Percentiles rank a stretch among this genome's conserved stretches.
These are phyloP conservation scores for Tetrapisispora phaffii DNA, from an alignment of 805 yeast genomes.

Conservation along the genomic window DNA sequence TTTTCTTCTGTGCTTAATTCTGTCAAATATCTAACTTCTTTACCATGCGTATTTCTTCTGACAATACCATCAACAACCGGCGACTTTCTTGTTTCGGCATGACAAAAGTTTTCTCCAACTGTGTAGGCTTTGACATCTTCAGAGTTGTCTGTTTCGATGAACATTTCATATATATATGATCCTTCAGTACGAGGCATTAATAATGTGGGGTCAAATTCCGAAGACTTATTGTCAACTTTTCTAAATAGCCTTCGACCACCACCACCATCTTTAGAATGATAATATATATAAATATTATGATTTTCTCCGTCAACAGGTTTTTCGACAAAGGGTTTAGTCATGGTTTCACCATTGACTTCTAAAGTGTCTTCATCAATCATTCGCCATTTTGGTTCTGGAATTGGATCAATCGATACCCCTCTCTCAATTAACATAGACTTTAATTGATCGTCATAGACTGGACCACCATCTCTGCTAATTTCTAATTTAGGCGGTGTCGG, in stretches of 20 bases:
- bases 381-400: conserved; percentile 65
- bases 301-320: conserved; percentile 99
- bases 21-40: conserved; percentile 87
- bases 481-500: conserved; percentile 85
- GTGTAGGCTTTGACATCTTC: conserved; percentile 99
- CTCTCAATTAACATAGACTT: conserved; percentile 46
- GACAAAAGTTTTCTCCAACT: conserved; percentile 84
- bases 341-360: conserved; percentile 57
- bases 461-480: conserved; percentile 95
- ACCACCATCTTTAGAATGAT: conserved; percentile 82
- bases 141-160: conserved; percentile 95
- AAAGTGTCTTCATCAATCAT: conserved; percentile 85
- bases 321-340: conserved; percentile 90
- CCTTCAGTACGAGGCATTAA: conserved; percentile 75
- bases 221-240: conserved; percentile 92
- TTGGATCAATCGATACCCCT: conserved; percentile 40
- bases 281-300: conserved; percentile 90
- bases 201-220: conserved; percentile 85
- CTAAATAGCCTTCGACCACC: conserved; percentile 93
- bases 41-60: conserved; percentile 92
- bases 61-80: conserved; percentile 99
- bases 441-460: conserved; percentile 64
- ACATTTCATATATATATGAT: conserved; percentile 82
- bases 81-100: conserved; percentile 95
- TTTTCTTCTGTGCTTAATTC: conserved; percentile 66